Conservation (phyloP, 148 eudicot genomes). For the Vaccinium myrtillus region DNA sequence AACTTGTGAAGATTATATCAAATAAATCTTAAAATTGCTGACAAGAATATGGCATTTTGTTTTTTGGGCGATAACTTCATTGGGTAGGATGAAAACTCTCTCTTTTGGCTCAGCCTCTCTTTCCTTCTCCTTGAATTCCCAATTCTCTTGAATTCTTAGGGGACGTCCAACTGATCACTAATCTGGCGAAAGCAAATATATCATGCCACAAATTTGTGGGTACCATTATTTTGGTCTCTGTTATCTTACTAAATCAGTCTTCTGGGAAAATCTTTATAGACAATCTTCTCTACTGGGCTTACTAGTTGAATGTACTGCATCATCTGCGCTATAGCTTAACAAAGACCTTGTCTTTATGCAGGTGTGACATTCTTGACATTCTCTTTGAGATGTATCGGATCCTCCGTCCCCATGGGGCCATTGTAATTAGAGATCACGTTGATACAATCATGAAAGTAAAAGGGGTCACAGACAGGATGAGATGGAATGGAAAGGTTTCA, state of each 20-base stretch:
- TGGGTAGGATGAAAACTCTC: background rate
- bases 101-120: background rate
- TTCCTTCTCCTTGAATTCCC: background rate
- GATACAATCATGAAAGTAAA: conserved; percentile 36
- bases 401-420: conserved; percentile 51
- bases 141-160: background rate
- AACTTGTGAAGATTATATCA: background rate
- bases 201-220: background rate
- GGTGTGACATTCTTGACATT: conserved; percentile 47
- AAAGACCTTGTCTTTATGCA: conserved; percentile 17
- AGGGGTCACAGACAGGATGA: conserved; percentile 31
- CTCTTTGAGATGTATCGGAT: conserved; percentile 50
- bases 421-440: conserved; percentile 47
- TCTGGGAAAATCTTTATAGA: background rate
- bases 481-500: conserved; percentile 39
- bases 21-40: background rate
- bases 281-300: background rate
- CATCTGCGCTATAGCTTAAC: background rate
- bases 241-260: background rate
- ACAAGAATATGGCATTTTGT: background rate
- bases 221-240: background rate
- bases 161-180: background rate
- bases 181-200: background rate
- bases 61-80: background rate
- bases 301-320: background rate